A percentile compares a stretch with the other conserved stretches of the same genome.
phyloP scores from a whole-genome alignment of 495 filamentous ascomycete genomes.

The Cryomyces antarcticus region DNA sequence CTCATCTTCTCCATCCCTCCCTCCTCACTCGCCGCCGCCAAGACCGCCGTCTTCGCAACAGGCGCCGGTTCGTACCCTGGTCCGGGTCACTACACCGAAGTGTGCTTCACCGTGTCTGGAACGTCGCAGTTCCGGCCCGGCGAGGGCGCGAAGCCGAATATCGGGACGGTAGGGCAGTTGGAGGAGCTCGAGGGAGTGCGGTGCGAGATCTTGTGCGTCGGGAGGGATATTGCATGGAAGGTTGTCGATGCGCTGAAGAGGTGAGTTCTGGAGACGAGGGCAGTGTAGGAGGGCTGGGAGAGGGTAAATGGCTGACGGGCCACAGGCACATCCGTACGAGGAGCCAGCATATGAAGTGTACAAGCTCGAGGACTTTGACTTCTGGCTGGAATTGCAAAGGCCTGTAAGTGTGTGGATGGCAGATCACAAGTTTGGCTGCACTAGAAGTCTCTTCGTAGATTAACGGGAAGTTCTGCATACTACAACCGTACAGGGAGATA shows the following conservation, averaged over 20 bases:
- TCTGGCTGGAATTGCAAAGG: not conserved
- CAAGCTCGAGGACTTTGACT: conserved; percentile 46
- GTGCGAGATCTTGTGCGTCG: conserved; percentile 33
- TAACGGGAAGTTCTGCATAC: not conserved
- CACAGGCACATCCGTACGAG: conserved; percentile 59
- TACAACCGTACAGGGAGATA: not conserved
- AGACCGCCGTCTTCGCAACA: conserved; percentile 40
- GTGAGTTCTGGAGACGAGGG: conserved; percentile 21
- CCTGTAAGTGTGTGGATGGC: too few relatives aligned
- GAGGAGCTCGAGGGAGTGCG: conserved; percentile 31
- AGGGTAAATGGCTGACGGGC: not conserved
- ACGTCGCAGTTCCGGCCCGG: conserved; percentile 40
- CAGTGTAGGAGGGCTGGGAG: not conserved
- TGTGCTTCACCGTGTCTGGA: conserved; percentile 33
- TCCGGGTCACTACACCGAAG: conserved; percentile 38
- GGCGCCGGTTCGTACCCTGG: conserved; percentile 41
- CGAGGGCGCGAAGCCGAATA: conserved; percentile 33
- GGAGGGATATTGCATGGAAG: conserved; percentile 24
- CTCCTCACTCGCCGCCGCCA: conserved; percentile 26
- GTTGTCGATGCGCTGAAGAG: conserved; percentile 40
- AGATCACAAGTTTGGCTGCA: not conserved
- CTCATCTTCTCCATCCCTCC: conserved; percentile 39
- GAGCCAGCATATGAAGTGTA: conserved; percentile 55
- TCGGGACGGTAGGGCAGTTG: conserved; percentile 30
- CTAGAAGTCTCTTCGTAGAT: too few relatives aligned